Evolutionary conservation across 495 filamentous ascomycete genomes (phyloP).

Genomic region (Lentithecium fluviatile): DNA sequence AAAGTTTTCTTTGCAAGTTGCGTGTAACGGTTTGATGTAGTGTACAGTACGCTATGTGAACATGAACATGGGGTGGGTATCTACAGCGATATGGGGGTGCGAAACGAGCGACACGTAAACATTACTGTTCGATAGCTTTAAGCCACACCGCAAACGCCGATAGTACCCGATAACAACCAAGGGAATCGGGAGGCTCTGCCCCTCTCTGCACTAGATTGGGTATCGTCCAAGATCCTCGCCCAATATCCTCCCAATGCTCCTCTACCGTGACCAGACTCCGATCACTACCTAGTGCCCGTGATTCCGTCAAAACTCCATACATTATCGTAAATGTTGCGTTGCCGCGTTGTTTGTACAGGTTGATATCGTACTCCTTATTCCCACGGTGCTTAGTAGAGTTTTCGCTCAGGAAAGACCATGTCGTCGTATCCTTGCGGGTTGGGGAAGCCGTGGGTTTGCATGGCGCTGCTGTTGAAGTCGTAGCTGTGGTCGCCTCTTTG

Average conservation of each 20-base stretch:
- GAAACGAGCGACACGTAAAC: slow-evolving; percentile 10
- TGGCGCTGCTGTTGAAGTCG: slow-evolving; percentile 31
- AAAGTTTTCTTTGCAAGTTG: no score
- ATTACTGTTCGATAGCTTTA: no score
- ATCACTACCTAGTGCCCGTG: no score
- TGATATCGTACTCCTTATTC: neutral
- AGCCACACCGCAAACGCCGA: no score
- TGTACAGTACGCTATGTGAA: no score
- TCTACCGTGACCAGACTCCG: no score
- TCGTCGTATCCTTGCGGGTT: slow-evolving; percentile 26
- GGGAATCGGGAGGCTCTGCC: slow-evolving; percentile 6
- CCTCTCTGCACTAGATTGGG: slow-evolving; percentile 31
- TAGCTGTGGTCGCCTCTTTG: slow-evolving; percentile 25
- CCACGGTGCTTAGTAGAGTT: slow-evolving; percentile 29
- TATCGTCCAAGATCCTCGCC: slow-evolving; percentile 1
- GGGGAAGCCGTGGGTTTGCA: slow-evolving; percentile 16
- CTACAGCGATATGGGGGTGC: no score
- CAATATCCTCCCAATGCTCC: neutral
- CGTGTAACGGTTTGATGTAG: no score
- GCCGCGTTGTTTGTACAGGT: slow-evolving; percentile 13
- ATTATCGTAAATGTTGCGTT: slow-evolving; percentile 18
- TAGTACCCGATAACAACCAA: neutral
- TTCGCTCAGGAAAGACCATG: slow-evolving; percentile 36
- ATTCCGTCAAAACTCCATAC: slow-evolving; percentile 11
- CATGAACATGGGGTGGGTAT: no score